phyloP scores from a whole-genome alignment of 2,329 filamentous ascomycete species.

The Albophoma yamanashiensis region DNA sequence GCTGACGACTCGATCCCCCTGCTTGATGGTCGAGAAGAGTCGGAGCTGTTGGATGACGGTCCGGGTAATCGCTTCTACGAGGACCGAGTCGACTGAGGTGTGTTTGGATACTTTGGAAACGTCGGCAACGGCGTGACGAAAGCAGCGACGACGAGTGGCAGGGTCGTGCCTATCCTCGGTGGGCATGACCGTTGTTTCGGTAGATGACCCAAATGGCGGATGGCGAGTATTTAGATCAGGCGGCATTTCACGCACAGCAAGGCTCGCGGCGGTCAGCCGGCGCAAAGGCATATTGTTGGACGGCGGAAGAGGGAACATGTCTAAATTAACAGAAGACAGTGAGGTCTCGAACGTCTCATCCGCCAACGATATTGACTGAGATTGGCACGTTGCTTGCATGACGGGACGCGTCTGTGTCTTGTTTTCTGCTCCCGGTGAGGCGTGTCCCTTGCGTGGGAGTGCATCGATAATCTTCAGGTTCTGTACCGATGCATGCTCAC shows the following conservation, averaged over 20 bases:
- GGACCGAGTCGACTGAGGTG: conserved; percentile 23
- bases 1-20: conserved; percentile 1
- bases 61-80: conserved; percentile 33
- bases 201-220: background rate
- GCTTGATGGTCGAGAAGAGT: conserved; percentile 21
- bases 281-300: conserved; percentile 1
- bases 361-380: background rate
- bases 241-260: background rate
- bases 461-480: background rate
- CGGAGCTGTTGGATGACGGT: conserved; percentile 34
- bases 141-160: background rate
- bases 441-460: background rate
- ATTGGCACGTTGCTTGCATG: background rate
- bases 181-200: conserved; percentile 2
- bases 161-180: background rate
- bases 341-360: conserved; percentile 7
- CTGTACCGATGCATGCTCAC: background rate
- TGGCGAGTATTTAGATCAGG: background rate
- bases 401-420: background rate
- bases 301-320: conserved; percentile 12
- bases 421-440: background rate
- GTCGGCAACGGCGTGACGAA: conserved; percentile 7
- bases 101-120: conserved; percentile 14
- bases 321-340: conserved; percentile 9
- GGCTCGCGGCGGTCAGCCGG: background rate